These are phyloP conservation scores for Colletotrichum musicola DNA, from an alignment of 2,329 filamentous ascomycete species.

Conservation along the genomic window DNA sequence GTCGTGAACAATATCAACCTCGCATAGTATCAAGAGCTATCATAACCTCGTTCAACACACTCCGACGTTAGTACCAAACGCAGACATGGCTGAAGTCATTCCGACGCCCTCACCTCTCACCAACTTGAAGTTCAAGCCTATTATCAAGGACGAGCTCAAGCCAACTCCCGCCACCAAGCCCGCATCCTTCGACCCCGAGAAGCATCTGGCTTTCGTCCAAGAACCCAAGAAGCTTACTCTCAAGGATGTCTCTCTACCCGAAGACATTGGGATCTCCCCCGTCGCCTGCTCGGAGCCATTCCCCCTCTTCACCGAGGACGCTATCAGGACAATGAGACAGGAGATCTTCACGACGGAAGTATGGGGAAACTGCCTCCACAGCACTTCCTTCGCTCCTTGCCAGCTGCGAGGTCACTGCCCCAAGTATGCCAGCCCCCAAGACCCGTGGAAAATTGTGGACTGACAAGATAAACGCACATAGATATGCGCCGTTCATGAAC, in stretches of 20 bases:
- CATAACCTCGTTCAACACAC: not conserved
- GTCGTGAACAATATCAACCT: not conserved
- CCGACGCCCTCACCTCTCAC: not conserved
- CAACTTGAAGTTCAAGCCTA: slow-evolving; percentile 14
- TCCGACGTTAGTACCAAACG: not conserved
- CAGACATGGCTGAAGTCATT: slow-evolving; percentile 6
- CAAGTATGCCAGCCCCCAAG: not conserved
- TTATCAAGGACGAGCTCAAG: slow-evolving; percentile 6
- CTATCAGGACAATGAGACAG: slow-evolving; percentile 70
- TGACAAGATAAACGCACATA: not conserved
- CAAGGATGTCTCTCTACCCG: slow-evolving; percentile 69
- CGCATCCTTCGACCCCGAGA: slow-evolving; percentile 62
- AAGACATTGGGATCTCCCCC: slow-evolving; percentile 69
- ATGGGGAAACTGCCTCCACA: slow-evolving; percentile 67
- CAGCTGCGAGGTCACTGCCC: slow-evolving; percentile 21
- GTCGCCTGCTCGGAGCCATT: slow-evolving; percentile 76
- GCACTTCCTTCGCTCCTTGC: slow-evolving; percentile 45
- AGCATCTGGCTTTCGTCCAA: slow-evolving; percentile 66
- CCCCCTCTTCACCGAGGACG: slow-evolving; percentile 71
- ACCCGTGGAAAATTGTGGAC: not conserved
- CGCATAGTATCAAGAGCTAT: not conserved
- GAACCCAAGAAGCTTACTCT: slow-evolving; percentile 68
- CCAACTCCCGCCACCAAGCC: not conserved
- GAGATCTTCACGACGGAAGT: slow-evolving; percentile 72
- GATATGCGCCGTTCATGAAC: slow-evolving; percentile 50